Base-by-base conservation (phyloP, 345 rosid genomes). In the Pugionium dolabratum region DNA sequence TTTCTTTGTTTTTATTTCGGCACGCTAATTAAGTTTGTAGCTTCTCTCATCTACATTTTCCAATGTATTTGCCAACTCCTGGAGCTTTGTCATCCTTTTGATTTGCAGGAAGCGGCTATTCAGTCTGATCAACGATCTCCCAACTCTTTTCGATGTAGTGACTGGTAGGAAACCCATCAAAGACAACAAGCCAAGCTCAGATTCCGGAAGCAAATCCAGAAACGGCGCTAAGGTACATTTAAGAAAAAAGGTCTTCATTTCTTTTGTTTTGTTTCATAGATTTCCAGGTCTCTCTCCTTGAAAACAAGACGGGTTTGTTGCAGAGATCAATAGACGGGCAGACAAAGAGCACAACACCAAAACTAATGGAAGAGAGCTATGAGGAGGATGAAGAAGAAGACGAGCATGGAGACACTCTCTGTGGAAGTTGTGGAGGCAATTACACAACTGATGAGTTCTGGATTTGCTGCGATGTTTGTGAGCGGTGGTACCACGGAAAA, bases 71-170 rank as follows among this genome's bases (percentile, higher is more conserved):
- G 64, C 48, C 4, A 5, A 11, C 62, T 34, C 55, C 36, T 58
- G 33, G 47, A 25, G 48, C 58, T n/a, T 42, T 36, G 43, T 32
- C 29, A 2, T 73, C 25, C 3, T 11, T n/a, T 66, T 7, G 5
- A 46, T 74, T 32, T 66, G 64, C 95, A 94, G 96, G 88, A 90
- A 90, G 79, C 87, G 88, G 52, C 81, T 94, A 31, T 94, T 85
- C 81, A 85, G 88, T 83, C 57, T 90, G 78, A 88, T 90, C 66
- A 94, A 90, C 67, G 99, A 94, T 67, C 81, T 90, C 58, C 95
- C 99, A 29, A 90, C 93, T 33, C 87, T 94, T 60, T 90, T 86
- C 69, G 99, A 94, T 77, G 91, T 90, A 73, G 96, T 90, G 31
- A 86, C 96, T 8, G 97, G 87, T 59, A 84, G 91, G 80, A 88